Conservation (phyloP, 2,329 filamentous ascomycete species). For the Epichloe festucae region DNA sequence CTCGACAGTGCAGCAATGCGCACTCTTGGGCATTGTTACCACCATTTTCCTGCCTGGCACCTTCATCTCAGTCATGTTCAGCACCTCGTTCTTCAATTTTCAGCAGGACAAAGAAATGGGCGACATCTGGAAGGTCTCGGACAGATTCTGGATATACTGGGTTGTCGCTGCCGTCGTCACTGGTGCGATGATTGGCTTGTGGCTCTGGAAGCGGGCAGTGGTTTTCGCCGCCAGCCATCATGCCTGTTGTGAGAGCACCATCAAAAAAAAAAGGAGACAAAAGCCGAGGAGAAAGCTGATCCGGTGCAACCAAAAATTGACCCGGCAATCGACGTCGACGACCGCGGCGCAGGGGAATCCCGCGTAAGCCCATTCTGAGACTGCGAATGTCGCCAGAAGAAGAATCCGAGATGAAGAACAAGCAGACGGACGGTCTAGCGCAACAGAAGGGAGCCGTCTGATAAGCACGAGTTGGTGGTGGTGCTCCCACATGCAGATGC, state of each 20-base stretch:
- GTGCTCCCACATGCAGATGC: not conserved
- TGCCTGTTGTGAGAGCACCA: no score
- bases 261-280: no score
- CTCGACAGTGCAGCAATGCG: conserved; percentile 38
- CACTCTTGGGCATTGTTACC: conserved; percentile 34
- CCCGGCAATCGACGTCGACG: no score
- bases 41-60: conserved; percentile 37
- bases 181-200: not conserved
- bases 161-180: conserved; percentile 19
- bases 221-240: no score
- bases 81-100: conserved; percentile 30
- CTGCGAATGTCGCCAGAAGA: not conserved
- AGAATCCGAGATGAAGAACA: not conserved
- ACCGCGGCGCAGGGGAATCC: no score
- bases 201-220: not conserved
- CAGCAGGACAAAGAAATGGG: conserved; percentile 11
- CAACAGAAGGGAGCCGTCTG: not conserved
- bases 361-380: not conserved
- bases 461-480: no score
- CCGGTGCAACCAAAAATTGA: no score
- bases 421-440: not conserved
- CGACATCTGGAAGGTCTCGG: conserved; percentile 16
- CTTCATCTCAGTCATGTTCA: conserved; percentile 35
- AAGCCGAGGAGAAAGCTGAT: no score
- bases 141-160: conserved; percentile 25